Base-by-base conservation (phyloP, 176 grass and related monocot genomes). In the Triticum turgidum region DNA sequence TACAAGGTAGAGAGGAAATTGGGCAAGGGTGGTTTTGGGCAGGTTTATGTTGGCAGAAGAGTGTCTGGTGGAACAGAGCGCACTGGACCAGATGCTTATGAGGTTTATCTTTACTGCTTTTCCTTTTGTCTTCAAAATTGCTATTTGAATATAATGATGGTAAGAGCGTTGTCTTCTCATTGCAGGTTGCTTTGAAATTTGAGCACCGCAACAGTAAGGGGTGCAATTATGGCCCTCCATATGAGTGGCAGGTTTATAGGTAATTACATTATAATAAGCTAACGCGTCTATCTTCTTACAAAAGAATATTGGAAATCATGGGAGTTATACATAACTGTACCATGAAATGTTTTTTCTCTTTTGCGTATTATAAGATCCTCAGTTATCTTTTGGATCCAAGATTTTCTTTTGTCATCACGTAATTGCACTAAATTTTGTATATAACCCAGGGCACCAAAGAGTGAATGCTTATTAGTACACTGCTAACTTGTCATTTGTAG, bases 231-330 rank as follows among this genome's bases (percentile, higher is more conserved):
- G 96, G 96, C 45, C 96, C 96, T 85, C 96, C 96, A 77, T 98
- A 98, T 76, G 96, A 98, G 88, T 98, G 96, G 96, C 93, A 95
- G 75, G 96, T 98, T 68, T 95, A 98, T 70, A 95, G 89, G 96
- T 98, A 98, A 90, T 77, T 75, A 61, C 25, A 54, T 63, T 78
- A 83, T 87, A 81, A 76, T 73, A 80, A 76, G 22, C 32, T 78
- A 30, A 83, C 81, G 47, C 24, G 4, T 30, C 32, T 47, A 45
- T 84, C 18, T 3, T 79, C 20, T 52, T 59, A 47, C 66, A 73
- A 1, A 75, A 84, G 24, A 67, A 83, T 73, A 61, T 54, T 79
- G 35, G 41, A 47, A 21, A 80, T 75, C 56, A 69, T 76, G 37
- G 42, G 61, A 80, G 24, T 34, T 88, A 3, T 85, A 35, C 84